phyloP scores from a whole-genome alignment of 176 grass and related monocot species.

The Bolboschoenus planiculmis region DNA sequence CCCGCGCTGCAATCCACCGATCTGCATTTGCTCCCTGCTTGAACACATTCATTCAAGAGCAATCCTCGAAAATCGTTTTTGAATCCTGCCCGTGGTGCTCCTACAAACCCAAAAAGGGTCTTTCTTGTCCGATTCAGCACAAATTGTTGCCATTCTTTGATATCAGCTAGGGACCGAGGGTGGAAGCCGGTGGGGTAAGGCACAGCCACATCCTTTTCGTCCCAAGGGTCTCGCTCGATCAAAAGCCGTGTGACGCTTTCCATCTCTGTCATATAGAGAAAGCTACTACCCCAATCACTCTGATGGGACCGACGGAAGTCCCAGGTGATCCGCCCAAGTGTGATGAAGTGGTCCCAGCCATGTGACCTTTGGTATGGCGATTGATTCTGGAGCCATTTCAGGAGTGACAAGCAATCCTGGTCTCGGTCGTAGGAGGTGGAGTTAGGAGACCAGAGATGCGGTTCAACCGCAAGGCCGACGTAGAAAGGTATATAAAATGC shows the following conservation, averaged over 20 bases:
- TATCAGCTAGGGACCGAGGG: constrained; percentile 40
- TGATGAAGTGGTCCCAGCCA: constrained; percentile 77
- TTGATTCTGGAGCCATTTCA: constrained; percentile 56
- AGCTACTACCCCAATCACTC: constrained; percentile 60
- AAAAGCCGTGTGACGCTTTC: constrained; percentile 63
- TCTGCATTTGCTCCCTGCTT: constrained; percentile 41
- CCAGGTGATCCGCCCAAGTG: constrained; percentile 82
- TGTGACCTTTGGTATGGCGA: constrained; percentile 41
- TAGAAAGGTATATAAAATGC: constrained; percentile 92
- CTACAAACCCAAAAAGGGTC: constrained; percentile 62
- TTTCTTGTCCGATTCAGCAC: constrained; percentile 35
- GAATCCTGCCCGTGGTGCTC: constrained; percentile 48
- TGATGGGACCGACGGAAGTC: constrained; percentile 62
- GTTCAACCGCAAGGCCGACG: constrained; percentile 57
- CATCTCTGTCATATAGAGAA: constrained; percentile 57
- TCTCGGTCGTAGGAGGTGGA: constrained; percentile 46
- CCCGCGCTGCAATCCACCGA: constrained; percentile 48
- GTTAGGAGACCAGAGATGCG: constrained; percentile 59
- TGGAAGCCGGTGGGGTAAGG: constrained; percentile 89
- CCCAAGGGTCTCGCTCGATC: constrained; percentile 49
- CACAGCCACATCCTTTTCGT: constrained; percentile 54
- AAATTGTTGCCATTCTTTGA: constrained; percentile 58
- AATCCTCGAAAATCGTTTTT: constrained; percentile 61
- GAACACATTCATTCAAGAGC: constrained; percentile 59
- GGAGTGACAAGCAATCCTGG: constrained; percentile 35